Conservation (phyloP, 176 grass and related monocot species). For the Zea luxurians region DNA sequence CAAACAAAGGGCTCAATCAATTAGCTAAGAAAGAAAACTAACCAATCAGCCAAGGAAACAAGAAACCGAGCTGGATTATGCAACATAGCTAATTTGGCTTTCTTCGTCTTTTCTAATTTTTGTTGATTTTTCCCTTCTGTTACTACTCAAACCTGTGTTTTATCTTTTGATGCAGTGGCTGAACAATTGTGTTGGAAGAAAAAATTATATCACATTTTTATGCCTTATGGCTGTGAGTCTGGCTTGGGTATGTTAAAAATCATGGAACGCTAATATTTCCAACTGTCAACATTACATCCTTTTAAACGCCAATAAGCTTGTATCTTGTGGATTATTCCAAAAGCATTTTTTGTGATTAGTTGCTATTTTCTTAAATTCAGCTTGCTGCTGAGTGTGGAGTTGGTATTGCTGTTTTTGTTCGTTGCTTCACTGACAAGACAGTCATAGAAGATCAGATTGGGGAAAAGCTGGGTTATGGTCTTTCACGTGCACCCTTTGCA, state of each 20-base stretch:
- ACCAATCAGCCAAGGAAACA: no score
- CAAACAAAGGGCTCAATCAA: no score
- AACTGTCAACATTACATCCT: not conserved
- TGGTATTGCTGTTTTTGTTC: slow-evolving; percentile 87
- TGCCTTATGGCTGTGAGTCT: slow-evolving; percentile 88
- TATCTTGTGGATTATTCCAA: slow-evolving; percentile 44
- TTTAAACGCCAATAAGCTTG: slow-evolving; percentile 18
- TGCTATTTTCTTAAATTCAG: slow-evolving; percentile 28
- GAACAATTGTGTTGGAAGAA: slow-evolving; percentile 98
- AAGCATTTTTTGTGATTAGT: slow-evolving; percentile 36
- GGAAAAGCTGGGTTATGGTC: slow-evolving; percentile 90
- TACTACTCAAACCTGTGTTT: not conserved
- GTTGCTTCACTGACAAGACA: slow-evolving; percentile 78
- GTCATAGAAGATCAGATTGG: slow-evolving; percentile 67
- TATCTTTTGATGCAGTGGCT: slow-evolving; percentile 72
- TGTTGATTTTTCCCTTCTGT: slow-evolving; percentile 11
- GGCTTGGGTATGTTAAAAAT: slow-evolving; percentile 70
- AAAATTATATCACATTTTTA: slow-evolving; percentile 87
- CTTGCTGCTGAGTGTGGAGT: slow-evolving; percentile 79
- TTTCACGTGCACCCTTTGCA: slow-evolving; percentile 85
- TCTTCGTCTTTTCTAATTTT: not conserved
- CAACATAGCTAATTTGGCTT: not conserved
- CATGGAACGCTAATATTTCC: slow-evolving; percentile 14
- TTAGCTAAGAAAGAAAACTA: no score
- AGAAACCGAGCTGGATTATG: no score